phyloP scores from a whole-genome alignment of 2,329 filamentous ascomycete species.

The Calonectria pauciramosa region DNA sequence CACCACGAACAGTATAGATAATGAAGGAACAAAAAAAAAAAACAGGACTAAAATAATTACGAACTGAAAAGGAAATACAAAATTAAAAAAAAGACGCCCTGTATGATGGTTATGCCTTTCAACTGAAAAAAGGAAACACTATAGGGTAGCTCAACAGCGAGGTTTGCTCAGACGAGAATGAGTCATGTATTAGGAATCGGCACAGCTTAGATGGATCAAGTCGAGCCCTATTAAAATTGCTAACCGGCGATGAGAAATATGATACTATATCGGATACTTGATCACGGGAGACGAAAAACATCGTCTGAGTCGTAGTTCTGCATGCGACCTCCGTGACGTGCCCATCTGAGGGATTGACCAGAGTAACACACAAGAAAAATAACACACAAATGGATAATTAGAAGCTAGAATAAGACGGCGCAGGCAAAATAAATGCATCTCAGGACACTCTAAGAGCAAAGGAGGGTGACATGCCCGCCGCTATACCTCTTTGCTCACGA shows the following conservation, averaged over 20 bases:
- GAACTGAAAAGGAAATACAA: background rate
- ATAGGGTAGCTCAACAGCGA: background rate
- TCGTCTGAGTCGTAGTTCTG: background rate
- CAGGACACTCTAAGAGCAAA: background rate
- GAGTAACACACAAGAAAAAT: background rate
- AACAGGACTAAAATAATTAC: background rate
- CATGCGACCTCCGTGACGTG: background rate
- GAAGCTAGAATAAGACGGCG: background rate
- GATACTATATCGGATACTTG: background rate
- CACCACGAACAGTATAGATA: background rate
- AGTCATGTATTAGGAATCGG: background rate
- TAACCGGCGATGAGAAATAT: background rate
- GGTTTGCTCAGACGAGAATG: background rate
- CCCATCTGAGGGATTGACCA: background rate
- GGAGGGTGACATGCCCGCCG: background rate
- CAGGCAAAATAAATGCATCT: background rate
- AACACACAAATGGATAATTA: background rate
- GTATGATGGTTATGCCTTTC: no score
- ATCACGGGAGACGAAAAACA: background rate
- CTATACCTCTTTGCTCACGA: background rate
- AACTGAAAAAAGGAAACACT: background rate
- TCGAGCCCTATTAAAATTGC: background rate
- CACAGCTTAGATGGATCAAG: background rate
- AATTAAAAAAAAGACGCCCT: no score
- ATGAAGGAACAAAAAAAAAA: background rate